phyloP scores from a whole-genome alignment of 139 green algal species.

The Limnomonas spitsbergensis region DNA sequence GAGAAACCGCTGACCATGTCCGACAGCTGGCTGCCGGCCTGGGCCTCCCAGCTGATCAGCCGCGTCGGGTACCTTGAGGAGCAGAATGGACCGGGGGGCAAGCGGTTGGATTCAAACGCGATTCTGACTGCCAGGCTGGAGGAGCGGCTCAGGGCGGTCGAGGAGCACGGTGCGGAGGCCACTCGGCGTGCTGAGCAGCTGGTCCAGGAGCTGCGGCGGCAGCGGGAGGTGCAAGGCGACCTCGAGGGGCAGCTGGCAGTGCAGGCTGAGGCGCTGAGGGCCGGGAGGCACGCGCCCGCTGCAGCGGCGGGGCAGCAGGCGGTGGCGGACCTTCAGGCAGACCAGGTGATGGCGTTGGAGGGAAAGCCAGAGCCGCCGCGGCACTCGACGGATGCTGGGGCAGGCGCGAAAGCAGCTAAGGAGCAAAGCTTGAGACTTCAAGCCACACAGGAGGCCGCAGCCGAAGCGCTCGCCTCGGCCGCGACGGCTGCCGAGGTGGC shows the following conservation, averaged over 20 bases:
- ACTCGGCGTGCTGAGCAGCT: neutral
- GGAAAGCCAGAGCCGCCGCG: too few species aligned
- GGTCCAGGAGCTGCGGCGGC: neutral
- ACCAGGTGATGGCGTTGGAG: too few species aligned
- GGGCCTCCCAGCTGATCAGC: neutral
- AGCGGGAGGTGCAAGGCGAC: neutral
- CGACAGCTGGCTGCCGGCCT: neutral
- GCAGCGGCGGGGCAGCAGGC: too few species aligned
- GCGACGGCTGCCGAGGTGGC: too few species aligned
- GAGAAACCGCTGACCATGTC: neutral
- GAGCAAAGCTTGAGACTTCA: too few species aligned
- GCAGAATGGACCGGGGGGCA: neutral
- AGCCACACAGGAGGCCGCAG: too few species aligned
- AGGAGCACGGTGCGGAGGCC: neutral
- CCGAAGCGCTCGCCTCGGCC: too few species aligned
- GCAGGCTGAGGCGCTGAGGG: too few species aligned
- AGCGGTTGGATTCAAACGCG: neutral
- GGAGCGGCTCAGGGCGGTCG: neutral
- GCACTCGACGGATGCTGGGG: too few species aligned
- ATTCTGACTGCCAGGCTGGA: neutral
- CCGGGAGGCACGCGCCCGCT: too few species aligned
- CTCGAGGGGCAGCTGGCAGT: neutral
- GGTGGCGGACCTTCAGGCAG: too few species aligned
- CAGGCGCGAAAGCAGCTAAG: too few species aligned
- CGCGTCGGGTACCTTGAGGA: neutral